Evolutionary conservation across 2,329 filamentous ascomycete genomes (phyloP).

Genomic region (Colletotrichum ledebouriae): DNA sequence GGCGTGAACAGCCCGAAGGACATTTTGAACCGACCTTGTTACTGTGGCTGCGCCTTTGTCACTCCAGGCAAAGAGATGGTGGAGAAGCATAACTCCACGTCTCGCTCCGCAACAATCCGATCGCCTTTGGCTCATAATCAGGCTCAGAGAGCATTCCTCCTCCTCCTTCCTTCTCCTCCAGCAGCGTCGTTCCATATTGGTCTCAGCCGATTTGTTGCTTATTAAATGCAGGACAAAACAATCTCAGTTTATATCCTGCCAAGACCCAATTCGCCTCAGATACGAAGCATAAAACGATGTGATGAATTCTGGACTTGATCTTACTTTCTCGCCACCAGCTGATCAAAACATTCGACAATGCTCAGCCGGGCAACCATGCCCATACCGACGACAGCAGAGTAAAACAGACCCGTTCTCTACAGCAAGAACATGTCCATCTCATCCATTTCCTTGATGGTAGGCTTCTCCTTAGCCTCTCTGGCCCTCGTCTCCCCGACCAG

Average conservation of each 20-base stretch:
- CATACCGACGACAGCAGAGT: neutral
- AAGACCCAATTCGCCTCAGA: neutral
- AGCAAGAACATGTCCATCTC: slow-evolving; percentile 42
- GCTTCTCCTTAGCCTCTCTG: slow-evolving; percentile 38
- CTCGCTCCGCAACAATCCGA: slow-evolving; percentile 24
- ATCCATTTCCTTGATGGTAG: slow-evolving; percentile 40
- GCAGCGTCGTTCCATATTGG: neutral
- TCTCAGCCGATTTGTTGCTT: neutral
- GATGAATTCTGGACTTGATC: neutral
- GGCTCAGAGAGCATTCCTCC: neutral
- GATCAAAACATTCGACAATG: neutral
- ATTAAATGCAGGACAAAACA: slow-evolving; percentile 2
- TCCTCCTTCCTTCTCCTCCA: neutral
- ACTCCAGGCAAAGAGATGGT: neutral
- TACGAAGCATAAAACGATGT: neutral
- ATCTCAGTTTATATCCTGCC: neutral
- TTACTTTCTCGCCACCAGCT: slow-evolving; percentile 7
- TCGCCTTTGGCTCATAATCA: neutral
- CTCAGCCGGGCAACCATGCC: neutral
- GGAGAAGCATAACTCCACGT: slow-evolving; percentile 1
- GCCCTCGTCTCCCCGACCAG: slow-evolving; percentile 52
- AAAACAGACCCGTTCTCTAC: slow-evolving; percentile 2
- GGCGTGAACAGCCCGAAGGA: neutral
- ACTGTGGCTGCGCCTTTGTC: slow-evolving; percentile 14
- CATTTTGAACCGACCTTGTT: slow-evolving; percentile 15